These are phyloP conservation scores for Odontarrhena argentea DNA, from an alignment of 345 rosid genomes.

Conservation along the genomic window DNA sequence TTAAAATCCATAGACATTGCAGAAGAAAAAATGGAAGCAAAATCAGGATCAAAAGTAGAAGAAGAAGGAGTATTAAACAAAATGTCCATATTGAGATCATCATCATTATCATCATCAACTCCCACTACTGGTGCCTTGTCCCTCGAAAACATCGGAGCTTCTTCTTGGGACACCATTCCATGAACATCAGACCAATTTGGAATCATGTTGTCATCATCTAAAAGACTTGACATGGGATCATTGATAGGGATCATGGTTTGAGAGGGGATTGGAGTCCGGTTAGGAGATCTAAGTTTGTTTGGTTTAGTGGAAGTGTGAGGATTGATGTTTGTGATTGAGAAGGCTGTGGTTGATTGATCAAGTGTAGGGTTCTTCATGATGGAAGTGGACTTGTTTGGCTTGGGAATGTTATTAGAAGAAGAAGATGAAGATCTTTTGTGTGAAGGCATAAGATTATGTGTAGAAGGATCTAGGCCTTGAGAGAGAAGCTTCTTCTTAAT, in stretches of 20 bases:
- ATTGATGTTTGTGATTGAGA: conserved; percentile 39
- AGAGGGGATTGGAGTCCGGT: conserved; percentile 9
- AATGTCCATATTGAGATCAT: conserved; percentile 39
- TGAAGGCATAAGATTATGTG: conserved; percentile 52
- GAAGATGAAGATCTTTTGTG: conserved; percentile 38
- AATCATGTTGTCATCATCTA: conserved; percentile 32
- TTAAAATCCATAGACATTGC: conserved; percentile 41
- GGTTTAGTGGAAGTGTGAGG: conserved; percentile 33
- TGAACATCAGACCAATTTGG: conserved; percentile 36
- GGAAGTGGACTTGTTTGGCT: conserved; percentile 22
- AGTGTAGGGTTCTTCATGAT: conserved; percentile 32
- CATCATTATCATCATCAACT: conserved; percentile 22
- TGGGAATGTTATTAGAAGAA: conserved; percentile 11
- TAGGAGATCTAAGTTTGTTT: conserved; percentile 34
- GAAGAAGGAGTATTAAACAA: conserved; percentile 37
- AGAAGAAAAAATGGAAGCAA: conserved; percentile 40
- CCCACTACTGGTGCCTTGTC: conserved; percentile 21
- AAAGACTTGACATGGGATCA: conserved; percentile 31
- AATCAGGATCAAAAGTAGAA: conserved; percentile 42
- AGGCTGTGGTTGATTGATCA: conserved; percentile 31
- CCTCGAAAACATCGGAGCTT: conserved; percentile 34
- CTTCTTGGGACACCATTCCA: conserved; percentile 30
- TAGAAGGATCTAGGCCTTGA: conserved; percentile 58
- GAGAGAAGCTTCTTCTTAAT: conserved; percentile 69
- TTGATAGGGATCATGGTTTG: conserved; percentile 26